Base-by-base conservation (phyloP, 495 filamentous ascomycete species). In the Aspergillus saccharolyticus region DNA sequence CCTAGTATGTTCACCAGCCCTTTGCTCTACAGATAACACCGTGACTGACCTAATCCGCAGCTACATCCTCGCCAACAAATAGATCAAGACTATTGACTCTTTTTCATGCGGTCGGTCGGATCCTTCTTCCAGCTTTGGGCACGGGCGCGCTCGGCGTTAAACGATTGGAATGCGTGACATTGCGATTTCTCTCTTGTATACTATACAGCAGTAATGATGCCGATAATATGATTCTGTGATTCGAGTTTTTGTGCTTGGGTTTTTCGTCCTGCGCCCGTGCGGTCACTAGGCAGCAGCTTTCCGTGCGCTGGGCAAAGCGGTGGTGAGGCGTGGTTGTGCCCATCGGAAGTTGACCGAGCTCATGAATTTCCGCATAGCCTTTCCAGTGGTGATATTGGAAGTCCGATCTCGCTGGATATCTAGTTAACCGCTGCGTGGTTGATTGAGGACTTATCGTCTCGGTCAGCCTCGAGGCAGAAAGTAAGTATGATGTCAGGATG, bases 31-130 rank as follows among this genome's bases (percentile, higher is more conserved):
- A 39, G 33, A 21, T 49, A 49, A 49, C 21, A 16, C 25, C n/a
- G n/a, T n/a, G n/a, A n/a, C n/a, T n/a, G n/a, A 28, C 25, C 25
- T 28, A 22, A 10, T 14, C 22, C 46, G 16, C 20, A 49, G 46
- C 46, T 49, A 49, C 46, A 49, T 49, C 46, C 21, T 49, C 9
- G 46, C 46, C 46, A 49, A 49, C 46, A 49, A 49, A 49, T 49
- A 49, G 25, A 49, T 25, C 44, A 46, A 46, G 7, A 1, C 18
- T 8, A 10, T 12, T 39, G 14, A 12, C 21, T 19, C 25, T 49
- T 24, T 15, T 18, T 14, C 15, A 49, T 24, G 21, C 4, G n/a
- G 21, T n/a, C 46, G 10, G 20, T 49, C 46, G 21, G 20, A 19
- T 16, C 18, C 1, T 21, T 16, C 7, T 48, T 24, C 6, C 33